These are phyloP conservation scores for Aspergillus fijiensis DNA, from an alignment of 2,329 filamentous ascomycete species.

Conservation along the genomic window DNA sequence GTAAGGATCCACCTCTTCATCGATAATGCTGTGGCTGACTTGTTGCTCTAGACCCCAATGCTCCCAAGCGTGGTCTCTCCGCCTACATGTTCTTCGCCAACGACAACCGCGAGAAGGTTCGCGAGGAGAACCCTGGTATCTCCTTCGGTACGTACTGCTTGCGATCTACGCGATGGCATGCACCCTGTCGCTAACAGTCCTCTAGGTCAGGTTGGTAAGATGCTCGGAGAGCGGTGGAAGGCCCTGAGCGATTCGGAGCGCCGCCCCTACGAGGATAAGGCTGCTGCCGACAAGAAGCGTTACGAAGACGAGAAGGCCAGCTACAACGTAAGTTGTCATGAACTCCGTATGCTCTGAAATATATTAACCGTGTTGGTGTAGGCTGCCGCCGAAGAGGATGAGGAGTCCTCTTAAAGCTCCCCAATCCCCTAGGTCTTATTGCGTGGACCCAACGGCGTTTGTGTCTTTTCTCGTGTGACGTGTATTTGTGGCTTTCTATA, in stretches of 20 bases:
- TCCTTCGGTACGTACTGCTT: constrained; percentile 69
- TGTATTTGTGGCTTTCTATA: constrained; percentile 31
- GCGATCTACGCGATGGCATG: neutral
- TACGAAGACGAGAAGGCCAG: constrained; percentile 97
- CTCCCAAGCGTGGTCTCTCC: constrained; percentile 97
- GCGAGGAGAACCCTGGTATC: constrained; percentile 97
- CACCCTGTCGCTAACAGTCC: constrained; percentile 18
- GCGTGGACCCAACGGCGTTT: constrained; percentile 36
- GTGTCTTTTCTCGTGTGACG: constrained; percentile 33
- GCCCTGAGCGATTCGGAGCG: constrained; percentile 90
- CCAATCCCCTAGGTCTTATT: constrained; percentile 21
- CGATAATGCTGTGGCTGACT: constrained; percentile 14
- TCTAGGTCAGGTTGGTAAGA: constrained; percentile 90
- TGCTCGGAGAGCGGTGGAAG: constrained; percentile 99
- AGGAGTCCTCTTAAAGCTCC: constrained; percentile 43
- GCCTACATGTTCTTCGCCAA: constrained; percentile 99
- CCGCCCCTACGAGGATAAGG: constrained; percentile 92
- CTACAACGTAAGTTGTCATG: constrained; percentile 69
- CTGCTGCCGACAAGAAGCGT: constrained; percentile 95
- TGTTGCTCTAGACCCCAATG: constrained; percentile 76
- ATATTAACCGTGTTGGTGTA: constrained; percentile 29
- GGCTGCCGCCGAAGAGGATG: constrained; percentile 60
- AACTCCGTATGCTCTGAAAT: neutral
- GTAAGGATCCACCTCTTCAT: constrained; percentile 42
- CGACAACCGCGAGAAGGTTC: constrained; percentile 96